A percentile compares a stretch with the other conserved stretches of the same genome.
Evolutionary conservation across 768 basidiomycete genomes (phyloP).

Genomic region (Russula brevipes): DNA sequence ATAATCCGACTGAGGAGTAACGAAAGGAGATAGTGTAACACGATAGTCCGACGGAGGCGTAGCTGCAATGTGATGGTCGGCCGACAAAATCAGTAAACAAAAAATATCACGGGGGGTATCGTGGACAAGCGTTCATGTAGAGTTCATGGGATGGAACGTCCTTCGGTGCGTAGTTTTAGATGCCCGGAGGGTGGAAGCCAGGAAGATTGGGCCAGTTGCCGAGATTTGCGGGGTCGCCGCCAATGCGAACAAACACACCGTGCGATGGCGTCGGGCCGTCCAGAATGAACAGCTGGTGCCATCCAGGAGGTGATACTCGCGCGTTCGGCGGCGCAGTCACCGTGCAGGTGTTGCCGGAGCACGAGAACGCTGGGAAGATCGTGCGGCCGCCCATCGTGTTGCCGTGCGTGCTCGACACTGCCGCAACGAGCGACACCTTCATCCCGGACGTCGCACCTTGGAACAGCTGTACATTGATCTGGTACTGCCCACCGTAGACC

Average conservation of each 20-base stretch:
- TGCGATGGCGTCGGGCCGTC: slow-evolving; percentile 76
- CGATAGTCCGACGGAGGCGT: no score
- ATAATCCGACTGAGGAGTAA: no score
- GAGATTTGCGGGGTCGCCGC: slow-evolving; percentile 63
- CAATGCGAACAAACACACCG: slow-evolving; percentile 71
- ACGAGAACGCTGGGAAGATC: slow-evolving; percentile 69
- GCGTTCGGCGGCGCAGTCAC: slow-evolving; percentile 74
- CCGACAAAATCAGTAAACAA: no score
- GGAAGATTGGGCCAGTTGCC: slow-evolving; percentile 71
- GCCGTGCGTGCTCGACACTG: slow-evolving; percentile 71
- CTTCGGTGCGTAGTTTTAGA: slow-evolving; percentile 30
- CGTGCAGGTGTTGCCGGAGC: slow-evolving; percentile 63
- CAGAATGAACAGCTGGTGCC: slow-evolving; percentile 71
- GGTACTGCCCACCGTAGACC: slow-evolving; percentile 49
- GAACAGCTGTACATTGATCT: slow-evolving; percentile 43
- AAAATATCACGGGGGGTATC: no score
- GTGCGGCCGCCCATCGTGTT: slow-evolving; percentile 70
- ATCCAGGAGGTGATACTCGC: slow-evolving; percentile 64
- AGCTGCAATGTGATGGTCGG: no score
- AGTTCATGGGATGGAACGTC: no score
- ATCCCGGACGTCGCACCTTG: slow-evolving; percentile 40
- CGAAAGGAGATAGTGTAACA: no score
- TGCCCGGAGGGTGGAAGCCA: slow-evolving; percentile 63
- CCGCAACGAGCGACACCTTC: slow-evolving; percentile 63
- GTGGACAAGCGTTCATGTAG: no score